These are phyloP conservation scores for Graphilbum fragrans DNA, from an alignment of 2,329 filamentous ascomycete species.

Conservation along the genomic window DNA sequence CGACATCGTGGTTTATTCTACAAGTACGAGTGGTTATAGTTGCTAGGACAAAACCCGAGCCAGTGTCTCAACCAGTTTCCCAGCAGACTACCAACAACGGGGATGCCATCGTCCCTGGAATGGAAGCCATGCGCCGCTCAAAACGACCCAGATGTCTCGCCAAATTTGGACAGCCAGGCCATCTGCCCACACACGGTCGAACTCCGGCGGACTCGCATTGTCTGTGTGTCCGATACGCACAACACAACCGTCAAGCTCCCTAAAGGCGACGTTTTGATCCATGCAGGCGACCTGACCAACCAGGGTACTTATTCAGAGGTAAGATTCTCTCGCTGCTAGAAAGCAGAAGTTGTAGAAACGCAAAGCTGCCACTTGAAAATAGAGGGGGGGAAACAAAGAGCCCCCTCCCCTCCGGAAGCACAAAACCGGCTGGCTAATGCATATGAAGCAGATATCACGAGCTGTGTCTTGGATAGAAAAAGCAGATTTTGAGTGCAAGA, in stretches of 20 bases:
- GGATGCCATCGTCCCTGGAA: no score
- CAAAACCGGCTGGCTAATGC: neutral
- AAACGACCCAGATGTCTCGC: no score
- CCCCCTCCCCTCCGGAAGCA: no score
- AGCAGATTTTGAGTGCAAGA: constrained; percentile 56
- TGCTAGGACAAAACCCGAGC: no score
- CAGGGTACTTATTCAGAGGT: constrained; percentile 50
- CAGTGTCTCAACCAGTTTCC: no score
- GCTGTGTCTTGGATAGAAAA: constrained; percentile 54
- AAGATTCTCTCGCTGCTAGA: no score
- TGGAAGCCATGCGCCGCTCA: neutral
- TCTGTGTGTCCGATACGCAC: constrained; percentile 70
- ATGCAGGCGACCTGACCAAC: constrained; percentile 67
- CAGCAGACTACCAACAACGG: no score
- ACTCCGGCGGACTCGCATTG: constrained; percentile 45
- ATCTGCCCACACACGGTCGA: neutral
- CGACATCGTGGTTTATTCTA: no score
- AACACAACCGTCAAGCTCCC: constrained; percentile 54
- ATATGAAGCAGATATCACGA: constrained; percentile 1
- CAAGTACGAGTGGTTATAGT: no score
- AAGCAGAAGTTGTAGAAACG: no score
- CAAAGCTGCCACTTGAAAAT: no score
- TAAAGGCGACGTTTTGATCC: constrained; percentile 60
- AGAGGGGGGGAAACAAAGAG: no score
- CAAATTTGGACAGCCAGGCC: neutral